Conservation (phyloP, 1,284 basidiomycete genomes). For the Sanghuangporus sanghuang region DNA sequence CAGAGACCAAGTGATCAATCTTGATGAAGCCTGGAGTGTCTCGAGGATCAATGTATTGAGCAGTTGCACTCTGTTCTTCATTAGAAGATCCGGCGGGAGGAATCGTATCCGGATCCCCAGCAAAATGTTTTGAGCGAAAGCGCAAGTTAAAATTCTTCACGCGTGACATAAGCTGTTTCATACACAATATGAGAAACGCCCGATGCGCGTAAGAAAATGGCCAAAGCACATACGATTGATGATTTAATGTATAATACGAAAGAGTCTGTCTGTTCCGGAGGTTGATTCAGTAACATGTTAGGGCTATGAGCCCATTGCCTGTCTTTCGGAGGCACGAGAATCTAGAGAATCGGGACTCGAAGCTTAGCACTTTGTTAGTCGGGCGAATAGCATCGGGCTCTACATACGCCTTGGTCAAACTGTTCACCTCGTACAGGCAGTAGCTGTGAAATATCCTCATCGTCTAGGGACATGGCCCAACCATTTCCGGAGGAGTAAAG, state of each 20-base stretch:
- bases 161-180: conserved; percentile 46
- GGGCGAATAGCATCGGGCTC: not conserved
- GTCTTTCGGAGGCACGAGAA: conserved; percentile 45
- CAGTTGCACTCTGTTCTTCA: conserved; percentile 27
- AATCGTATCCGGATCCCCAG: conserved; percentile 44
- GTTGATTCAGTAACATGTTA: conserved; percentile 53
- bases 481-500: conserved; percentile 62
- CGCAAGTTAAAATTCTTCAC: conserved; percentile 71
- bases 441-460: conserved; percentile 64
- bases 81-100: conserved; percentile 24
- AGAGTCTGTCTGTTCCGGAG: conserved; percentile 61
- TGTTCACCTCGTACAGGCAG: conserved; percentile 58
- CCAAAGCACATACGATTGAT: conserved; percentile 32
- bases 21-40: conserved; percentile 59
- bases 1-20: conserved; percentile 51
- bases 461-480: conserved; percentile 67
- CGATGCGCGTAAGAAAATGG: not conserved
- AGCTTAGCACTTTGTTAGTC: not conserved
- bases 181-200: not conserved
- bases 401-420: conserved; percentile 54
- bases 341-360: conserved; percentile 31
- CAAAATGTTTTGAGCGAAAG: conserved; percentile 53
- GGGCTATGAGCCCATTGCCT: conserved; percentile 66
- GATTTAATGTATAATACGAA: conserved; percentile 74
- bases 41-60: conserved; percentile 45